phyloP scores from a whole-genome alignment of 768 basidiomycete species.

The Lentinula sp. region DNA sequence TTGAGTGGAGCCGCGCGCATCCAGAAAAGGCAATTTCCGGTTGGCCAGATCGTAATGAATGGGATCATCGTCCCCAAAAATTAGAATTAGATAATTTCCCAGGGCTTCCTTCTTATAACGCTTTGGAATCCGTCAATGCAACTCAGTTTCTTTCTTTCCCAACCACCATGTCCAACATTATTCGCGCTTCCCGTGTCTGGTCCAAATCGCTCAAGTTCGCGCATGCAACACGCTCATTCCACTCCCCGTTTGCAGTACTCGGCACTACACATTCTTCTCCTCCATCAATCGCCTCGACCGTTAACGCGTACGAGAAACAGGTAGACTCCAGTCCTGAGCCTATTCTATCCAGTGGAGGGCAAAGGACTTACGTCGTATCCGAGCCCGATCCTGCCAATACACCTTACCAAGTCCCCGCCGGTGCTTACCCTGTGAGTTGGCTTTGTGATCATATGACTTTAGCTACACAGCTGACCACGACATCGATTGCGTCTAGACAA shows the following conservation, averaged over 20 bases:
- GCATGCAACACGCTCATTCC: slow-evolving; percentile 44
- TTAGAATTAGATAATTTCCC: slow-evolving; percentile 3
- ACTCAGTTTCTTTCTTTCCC: slow-evolving; percentile 1
- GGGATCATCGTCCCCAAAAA: background rate
- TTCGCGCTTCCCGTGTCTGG: slow-evolving; percentile 17
- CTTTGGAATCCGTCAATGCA: slow-evolving; percentile 1
- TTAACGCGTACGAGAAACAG: slow-evolving; percentile 56
- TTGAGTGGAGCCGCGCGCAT: background rate
- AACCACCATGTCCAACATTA: slow-evolving; percentile 21
- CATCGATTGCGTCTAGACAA: background rate
- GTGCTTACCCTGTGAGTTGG: slow-evolving; percentile 37
- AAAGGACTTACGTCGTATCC: slow-evolving; percentile 67
- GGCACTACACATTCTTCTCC: slow-evolving; percentile 29
- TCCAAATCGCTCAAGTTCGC: slow-evolving; percentile 16
- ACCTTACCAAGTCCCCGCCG: slow-evolving; percentile 65
- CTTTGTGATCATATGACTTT: background rate
- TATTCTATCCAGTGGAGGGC: slow-evolving; percentile 33
- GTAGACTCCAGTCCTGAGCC: slow-evolving; percentile 46
- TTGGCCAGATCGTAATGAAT: background rate
- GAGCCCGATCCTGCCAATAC: slow-evolving; percentile 59
- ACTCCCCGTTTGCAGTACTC: slow-evolving; percentile 58
- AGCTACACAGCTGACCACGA: background rate
- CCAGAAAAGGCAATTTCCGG: background rate
- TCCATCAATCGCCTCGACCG: slow-evolving; percentile 21
- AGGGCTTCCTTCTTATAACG: slow-evolving; percentile 10